Base-by-base conservation (phyloP, 2,329 filamentous ascomycete genomes). In the Phoma herbarum region DNA sequence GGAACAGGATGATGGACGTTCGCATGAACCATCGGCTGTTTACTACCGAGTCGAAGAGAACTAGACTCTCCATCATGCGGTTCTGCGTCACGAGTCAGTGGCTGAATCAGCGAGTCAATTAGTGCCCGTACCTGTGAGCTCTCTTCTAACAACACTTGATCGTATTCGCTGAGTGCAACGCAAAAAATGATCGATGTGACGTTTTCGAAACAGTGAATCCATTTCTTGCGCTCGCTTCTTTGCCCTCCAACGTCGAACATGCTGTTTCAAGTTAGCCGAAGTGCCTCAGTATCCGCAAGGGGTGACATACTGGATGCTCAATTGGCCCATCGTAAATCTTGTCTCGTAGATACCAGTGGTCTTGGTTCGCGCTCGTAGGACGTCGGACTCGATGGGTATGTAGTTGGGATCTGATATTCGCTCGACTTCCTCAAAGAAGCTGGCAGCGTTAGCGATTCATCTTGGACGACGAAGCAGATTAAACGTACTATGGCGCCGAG, bases 201-300 rank as follows among this genome's bases (percentile, higher is more conserved):
- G 71, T 98, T 98, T 79, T 99, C 95, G 78, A 99, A 99, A 82
- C 95, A 99, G 81, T 99, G 95, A 75, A 99, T 99, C 95, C 95
- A 99, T 82, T 99, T 99, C 84, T 99, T 99, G 63, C 95, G 87
- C 80, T 99, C 95, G 78, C 94, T 98, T 75, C 95, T 85, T 80
- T 99, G 95, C 23, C 95, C 95, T 63, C 95, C 95, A 4, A 99
- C 95, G 77, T 99, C 95, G 75, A 99, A 99, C 95, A 99, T 99
- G 82, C 94, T 98, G 74, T 65, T 72, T 69, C 66, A 71, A 28
- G 64, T 73, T 74, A 76, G 72, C 67, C 53, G 57, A 65, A 61
- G 44, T 39, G 59, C 50, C 35, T 54, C 56, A 51, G 39, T 28
- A 60, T 71, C 70, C 71, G 71, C 64, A 49, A 63, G 57, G 29